Percentiles rank a stretch among this genome's conserved stretches.
phyloP scores from a whole-genome alignment of 345 rosid genomes.

The Camelina laxa region DNA sequence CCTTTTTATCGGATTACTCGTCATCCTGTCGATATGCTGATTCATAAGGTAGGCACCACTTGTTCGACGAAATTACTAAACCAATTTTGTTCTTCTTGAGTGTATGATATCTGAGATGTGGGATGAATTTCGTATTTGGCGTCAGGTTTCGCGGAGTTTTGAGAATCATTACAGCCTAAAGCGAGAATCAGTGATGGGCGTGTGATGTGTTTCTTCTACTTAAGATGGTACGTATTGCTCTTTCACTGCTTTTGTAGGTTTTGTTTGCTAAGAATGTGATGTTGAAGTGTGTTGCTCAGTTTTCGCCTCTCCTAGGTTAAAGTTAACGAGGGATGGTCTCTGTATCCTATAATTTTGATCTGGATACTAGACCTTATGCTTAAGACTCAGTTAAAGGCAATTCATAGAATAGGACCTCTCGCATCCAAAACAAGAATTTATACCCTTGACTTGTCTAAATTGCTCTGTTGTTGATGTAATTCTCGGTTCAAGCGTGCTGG shows the following conservation, averaged over 20 bases:
- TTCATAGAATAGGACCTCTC: background rate
- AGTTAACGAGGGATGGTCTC: background rate
- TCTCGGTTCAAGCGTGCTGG: background rate
- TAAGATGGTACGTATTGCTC: constrained; percentile 11
- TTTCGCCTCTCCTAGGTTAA: background rate
- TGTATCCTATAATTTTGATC: background rate
- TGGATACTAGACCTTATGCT: background rate
- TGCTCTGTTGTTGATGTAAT: constrained; percentile 5
- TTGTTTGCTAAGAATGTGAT: background rate
- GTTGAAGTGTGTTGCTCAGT: background rate
- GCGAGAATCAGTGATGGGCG: constrained; percentile 3
- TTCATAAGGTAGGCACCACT: background rate
- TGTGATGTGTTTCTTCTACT: constrained; percentile 10
- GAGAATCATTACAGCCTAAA: background rate
- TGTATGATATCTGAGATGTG: background rate
- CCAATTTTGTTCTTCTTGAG: background rate
- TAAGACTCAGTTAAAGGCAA: constrained; percentile 5
- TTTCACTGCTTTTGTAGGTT: background rate
- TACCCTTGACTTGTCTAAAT: background rate
- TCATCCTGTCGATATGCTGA: too few relatives aligned
- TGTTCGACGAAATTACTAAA: constrained; percentile 21
- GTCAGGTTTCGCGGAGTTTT: background rate
- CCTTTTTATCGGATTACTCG: background rate
- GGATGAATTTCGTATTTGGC: background rate
- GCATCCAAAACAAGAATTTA: background rate